These are phyloP conservation scores for Dictyophora rubrovolvata DNA, from an alignment of 768 basidiomycete genomes.

Conservation along the genomic window DNA sequence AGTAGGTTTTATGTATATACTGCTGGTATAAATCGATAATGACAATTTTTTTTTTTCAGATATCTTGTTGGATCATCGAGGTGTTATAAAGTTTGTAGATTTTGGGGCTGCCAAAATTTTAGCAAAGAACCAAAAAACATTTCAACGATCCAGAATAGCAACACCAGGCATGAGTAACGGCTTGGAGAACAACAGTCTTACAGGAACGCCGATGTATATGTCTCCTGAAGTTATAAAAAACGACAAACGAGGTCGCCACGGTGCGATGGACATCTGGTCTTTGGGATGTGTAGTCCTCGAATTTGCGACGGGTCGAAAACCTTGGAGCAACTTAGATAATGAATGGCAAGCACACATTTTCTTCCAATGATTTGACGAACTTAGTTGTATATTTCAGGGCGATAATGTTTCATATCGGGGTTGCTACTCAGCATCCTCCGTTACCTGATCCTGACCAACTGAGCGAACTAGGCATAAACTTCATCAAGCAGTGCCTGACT, in stretches of 20 bases:
- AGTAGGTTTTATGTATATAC: slow-evolving; percentile 46
- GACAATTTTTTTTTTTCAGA: slow-evolving; percentile 36
- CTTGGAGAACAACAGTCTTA: slow-evolving; percentile 70
- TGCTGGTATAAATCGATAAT: slow-evolving; percentile 5
- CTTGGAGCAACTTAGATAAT: slow-evolving; percentile 98
- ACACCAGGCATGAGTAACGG: slow-evolving; percentile 19
- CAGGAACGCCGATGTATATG: slow-evolving; percentile 99
- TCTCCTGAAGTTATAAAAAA: slow-evolving; percentile 98
- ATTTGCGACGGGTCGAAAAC: slow-evolving; percentile 91
- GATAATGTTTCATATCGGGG: slow-evolving; percentile 99
- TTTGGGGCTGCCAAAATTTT: slow-evolving; percentile 97
- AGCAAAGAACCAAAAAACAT: slow-evolving; percentile 77
- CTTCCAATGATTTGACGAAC: slow-evolving; percentile 2
- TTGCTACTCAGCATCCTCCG: slow-evolving; percentile 92
- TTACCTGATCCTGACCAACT: slow-evolving; percentile 87
- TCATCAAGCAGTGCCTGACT: slow-evolving; percentile 84
- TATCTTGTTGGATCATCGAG: slow-evolving; percentile 80
- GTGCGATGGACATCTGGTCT: slow-evolving; percentile 98
- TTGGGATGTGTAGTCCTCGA: slow-evolving; percentile 96
- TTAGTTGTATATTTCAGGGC: slow-evolving; percentile 53
- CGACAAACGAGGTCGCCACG: slow-evolving; percentile 75
- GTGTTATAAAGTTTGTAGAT: slow-evolving; percentile 94
- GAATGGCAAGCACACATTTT: slow-evolving; percentile 63
- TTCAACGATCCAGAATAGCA: slow-evolving; percentile 62
- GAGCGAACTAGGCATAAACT: slow-evolving; percentile 80